Conservation (phyloP, 371 early-diverging fungal genomes). For the Mucor plumbeus region DNA sequence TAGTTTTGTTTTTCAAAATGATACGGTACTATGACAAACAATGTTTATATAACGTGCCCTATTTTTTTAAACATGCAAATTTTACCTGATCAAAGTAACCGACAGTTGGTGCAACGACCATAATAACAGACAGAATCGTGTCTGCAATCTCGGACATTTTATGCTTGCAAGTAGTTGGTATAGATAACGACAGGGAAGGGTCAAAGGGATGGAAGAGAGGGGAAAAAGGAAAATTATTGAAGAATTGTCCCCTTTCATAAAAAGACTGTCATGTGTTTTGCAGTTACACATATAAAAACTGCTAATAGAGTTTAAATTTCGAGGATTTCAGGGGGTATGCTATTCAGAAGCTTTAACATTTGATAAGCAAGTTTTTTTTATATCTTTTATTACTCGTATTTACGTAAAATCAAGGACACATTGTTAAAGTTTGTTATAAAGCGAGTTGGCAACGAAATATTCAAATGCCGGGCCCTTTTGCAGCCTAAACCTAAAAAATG, state of each 20-base stretch:
- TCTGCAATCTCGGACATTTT: constrained; percentile 27
- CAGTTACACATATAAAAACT: neutral
- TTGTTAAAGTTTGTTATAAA: no score
- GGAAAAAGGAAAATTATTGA: neutral
- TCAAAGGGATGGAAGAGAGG: neutral
- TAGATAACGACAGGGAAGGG: neutral
- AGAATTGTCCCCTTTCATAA: neutral
- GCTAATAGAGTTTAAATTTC: no score
- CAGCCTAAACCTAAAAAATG: no score
- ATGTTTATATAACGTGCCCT: neutral
- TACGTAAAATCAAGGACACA: no score
- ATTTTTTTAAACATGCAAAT: neutral
- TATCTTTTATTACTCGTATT: no score
- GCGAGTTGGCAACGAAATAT: no score
- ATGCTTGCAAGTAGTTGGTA: neutral
- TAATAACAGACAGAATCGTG: constrained; percentile 30
- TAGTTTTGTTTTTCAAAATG: constrained; percentile 34
- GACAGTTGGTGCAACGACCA: constrained; percentile 43
- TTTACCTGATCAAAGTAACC: constrained; percentile 49
- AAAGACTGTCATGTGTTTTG: neutral
- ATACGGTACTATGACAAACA: constrained; percentile 27
- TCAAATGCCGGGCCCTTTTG: no score
- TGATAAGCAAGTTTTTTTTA: no score
- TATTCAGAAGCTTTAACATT: no score
- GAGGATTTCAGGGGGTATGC: no score